Evolutionary conservation across 768 basidiomycete species (phyloP).

Genomic region (Nevesoporus exiguus): DNA sequence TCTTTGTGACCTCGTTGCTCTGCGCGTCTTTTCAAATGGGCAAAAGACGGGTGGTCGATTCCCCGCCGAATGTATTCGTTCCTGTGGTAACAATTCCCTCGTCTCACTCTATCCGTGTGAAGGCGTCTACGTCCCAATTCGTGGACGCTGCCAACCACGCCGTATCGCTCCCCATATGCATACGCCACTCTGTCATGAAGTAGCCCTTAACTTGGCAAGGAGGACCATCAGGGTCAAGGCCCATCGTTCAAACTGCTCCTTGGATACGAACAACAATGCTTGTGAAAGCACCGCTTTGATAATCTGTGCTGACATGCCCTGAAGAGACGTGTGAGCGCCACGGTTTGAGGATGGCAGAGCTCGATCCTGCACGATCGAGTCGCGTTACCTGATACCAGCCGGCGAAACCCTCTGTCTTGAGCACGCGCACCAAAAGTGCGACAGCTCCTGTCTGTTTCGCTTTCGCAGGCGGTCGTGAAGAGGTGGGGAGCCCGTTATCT

Average conservation of each 20-base stretch:
- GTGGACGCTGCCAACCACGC: background rate
- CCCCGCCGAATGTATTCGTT: no score
- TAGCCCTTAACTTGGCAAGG: constrained; percentile 33
- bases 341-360: background rate
- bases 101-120: no score
- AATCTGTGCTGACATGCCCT: constrained; percentile 98
- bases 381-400: constrained; percentile 91
- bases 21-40: no score
- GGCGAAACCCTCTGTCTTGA: constrained; percentile 70
- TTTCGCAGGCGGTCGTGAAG: constrained; percentile 15
- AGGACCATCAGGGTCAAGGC: constrained; percentile 68
- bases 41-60: no score
- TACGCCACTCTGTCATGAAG: no score
- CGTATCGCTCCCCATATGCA: no score
- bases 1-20: no score
- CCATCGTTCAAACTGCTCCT: constrained; percentile 95
- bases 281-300: constrained; percentile 94
- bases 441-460: constrained; percentile 68
- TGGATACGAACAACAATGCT: constrained; percentile 93
- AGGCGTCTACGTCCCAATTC: background rate
- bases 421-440: constrained; percentile 68
- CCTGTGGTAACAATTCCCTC: no score
- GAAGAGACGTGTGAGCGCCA: background rate
- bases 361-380: background rate
- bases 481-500: constrained; percentile 18